Evolutionary conservation across 495 filamentous ascomycete genomes (phyloP), one percentile per base, ranked within the genome.

Genomic region (Darksidea phi): DNA sequence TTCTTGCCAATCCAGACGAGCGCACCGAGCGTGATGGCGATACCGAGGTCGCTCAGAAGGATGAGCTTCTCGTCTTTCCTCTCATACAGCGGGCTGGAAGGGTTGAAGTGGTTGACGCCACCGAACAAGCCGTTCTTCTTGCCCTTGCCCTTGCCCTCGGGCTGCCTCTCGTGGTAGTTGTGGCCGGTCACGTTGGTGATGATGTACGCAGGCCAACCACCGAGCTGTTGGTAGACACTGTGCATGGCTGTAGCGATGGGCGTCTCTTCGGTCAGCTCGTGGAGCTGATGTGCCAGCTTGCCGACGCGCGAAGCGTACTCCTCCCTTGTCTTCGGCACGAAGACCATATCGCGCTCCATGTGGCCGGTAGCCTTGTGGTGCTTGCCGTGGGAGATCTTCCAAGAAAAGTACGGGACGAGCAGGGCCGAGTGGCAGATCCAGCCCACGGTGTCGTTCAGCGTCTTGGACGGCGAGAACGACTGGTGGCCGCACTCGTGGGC

Each of bases 311-410:
- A 82, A 32, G 89, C 88, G 66, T 87, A 88, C 72, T 86, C 73
- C 48, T 90, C 82, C 36, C 91, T 84, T 57, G 89, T 91, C 78
- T 88, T 89, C 36, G 94, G 94, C 2, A 96, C 80, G 77, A 96
- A 96, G 59, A 97, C 94, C 91, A 97, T 97, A 76, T 98, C 94
- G 67, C 91, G 89, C 73, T 93, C 90, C 67, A 98, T 79, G 81
- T 98, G 82, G 61, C 91, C 94, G 41, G 94, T 98, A 49, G 91
- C 90, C 80, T 97, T 87, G 77, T 90, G 87, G 72, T 90, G 87
- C 59, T 85, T 83, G 65, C 81, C 81, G 62, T 90, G 87, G 54
- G 84, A 86, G 69, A 88, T 84, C 74, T 88, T 84, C 87, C 87
- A 90, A 25, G 84, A 88, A 75, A 87, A 87, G 75, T 86, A 90